Evolutionary conservation across 805 yeast genomes (phyloP).

Genomic region (Metschnikowia cubensis): DNA sequence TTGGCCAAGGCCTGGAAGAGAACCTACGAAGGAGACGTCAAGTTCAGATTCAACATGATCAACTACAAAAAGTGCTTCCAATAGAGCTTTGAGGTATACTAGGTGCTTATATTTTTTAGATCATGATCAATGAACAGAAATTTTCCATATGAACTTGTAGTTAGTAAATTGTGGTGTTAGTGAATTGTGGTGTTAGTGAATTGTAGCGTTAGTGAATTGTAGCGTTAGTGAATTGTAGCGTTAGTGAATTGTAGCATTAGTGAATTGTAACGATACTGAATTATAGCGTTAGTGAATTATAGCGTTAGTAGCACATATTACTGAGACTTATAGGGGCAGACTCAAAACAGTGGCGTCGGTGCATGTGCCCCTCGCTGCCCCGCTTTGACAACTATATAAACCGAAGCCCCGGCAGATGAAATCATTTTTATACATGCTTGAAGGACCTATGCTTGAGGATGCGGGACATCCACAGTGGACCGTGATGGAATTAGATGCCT

Average conservation of each 20-base stretch:
- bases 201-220: too few species aligned
- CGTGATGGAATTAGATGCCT: neutral
- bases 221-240: too few species aligned
- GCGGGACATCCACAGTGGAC: neutral
- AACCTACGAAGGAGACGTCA: conserved; percentile 9
- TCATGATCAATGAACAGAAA: too few species aligned
- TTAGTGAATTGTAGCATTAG: too few species aligned
- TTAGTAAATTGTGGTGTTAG: too few species aligned
- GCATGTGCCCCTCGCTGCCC: neutral
- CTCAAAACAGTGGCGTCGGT: neutral
- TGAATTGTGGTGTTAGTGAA: too few species aligned
- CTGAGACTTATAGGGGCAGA: too few species aligned
- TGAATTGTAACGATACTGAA: too few species aligned
- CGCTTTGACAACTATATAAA: neutral
- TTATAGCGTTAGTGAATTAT: too few species aligned
- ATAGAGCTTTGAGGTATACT: neutral
- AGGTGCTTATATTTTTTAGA: too few species aligned
- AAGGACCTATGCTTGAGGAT: too few species aligned
- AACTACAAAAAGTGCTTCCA: conserved; percentile 11
- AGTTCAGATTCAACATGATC: conserved; percentile 10
- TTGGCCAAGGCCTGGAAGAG: conserved; percentile 10
- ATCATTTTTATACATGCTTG: neutral
- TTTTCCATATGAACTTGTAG: neutral
- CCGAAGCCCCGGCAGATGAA: neutral
- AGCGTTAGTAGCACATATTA: too few species aligned